Base-by-base conservation (phyloP, 2,329 filamentous ascomycete species). In the Beauveria brongniartii region DNA sequence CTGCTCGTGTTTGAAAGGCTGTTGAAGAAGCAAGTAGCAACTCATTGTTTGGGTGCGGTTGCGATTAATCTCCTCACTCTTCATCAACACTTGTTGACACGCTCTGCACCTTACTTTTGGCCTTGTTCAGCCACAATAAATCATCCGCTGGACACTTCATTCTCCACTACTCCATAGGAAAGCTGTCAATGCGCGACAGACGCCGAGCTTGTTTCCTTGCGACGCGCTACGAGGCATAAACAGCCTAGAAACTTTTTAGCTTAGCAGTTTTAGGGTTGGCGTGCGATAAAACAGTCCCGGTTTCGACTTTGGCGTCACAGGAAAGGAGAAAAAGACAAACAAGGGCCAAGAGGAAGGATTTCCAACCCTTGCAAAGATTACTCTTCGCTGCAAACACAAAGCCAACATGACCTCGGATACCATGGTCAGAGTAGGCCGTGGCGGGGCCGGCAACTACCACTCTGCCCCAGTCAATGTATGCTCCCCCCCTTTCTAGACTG, bases 361-460 rank as follows among this genome's bases (percentile, higher is more conserved):
- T 18, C 2, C 20, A 37, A 47, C 14, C 26, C 5, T 26, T 10
- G 4, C 16, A 37, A n/a, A n/a, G 43, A 18, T 24, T 14, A 8
- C 18, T 18, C 37, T 12, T 28, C 20, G 16, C 16, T 20, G 22
- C 46, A 28, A 46, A 24, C 22, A 22, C 16, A 44, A 3, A 37
- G 40, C n/a, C 41, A 16, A 28, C n/a, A 62, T 61, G 59, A 70
- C 68, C 62, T 69, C 68, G 63, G 78, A 77, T 64, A 71, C 72
- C 59, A 79, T 77, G 66, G 72, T 75, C 57, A 73, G 74, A 48
- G 75, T 77, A 16, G 82, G 82, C 62, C 78, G 82, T 50, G 82
- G 82, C 50, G 82, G 82, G 44, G 81, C 81, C 16, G 82, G 82
- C 44, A 85, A 85, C 70, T 84, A 79, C 69, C 78, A 77, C 41